Evolutionary conservation across 1,139 yeast genomes (phyloP).

Genomic region (Suhomyces kunorum): DNA sequence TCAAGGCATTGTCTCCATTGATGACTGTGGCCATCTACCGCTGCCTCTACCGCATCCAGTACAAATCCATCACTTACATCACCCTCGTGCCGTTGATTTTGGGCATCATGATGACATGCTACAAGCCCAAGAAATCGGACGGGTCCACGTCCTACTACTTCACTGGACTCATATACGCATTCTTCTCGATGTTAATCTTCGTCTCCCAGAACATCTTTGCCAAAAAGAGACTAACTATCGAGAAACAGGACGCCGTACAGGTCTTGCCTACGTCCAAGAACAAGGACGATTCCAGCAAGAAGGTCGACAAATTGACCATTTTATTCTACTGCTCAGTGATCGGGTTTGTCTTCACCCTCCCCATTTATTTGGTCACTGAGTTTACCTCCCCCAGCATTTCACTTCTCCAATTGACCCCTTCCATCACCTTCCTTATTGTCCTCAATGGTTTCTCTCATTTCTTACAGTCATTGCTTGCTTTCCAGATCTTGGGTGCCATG

Average conservation of each 20-base stretch:
- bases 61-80: slow-evolving; percentile 65
- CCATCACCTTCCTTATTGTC: slow-evolving; percentile 39
- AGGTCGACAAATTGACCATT: slow-evolving; percentile 79
- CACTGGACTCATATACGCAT: slow-evolving; percentile 72
- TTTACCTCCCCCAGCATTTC: slow-evolving; percentile 40
- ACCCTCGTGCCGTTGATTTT: slow-evolving; percentile 73
- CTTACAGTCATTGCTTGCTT: slow-evolving; percentile 81
- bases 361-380: slow-evolving; percentile 73
- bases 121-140: slow-evolving; percentile 35
- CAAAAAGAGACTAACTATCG: slow-evolving; percentile 68
- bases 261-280: slow-evolving; percentile 31
- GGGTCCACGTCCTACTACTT: slow-evolving; percentile 37
- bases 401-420: slow-evolving; percentile 35
- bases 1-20: slow-evolving; percentile 86
- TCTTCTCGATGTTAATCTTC: slow-evolving; percentile 79
- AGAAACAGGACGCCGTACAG: slow-evolving; percentile 19
- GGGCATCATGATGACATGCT: slow-evolving; percentile 87
- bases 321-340: slow-evolving; percentile 79
- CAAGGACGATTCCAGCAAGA: slow-evolving; percentile 21
- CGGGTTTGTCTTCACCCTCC: slow-evolving; percentile 78
- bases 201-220: slow-evolving; percentile 92
- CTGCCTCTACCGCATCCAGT: slow-evolving; percentile 55
- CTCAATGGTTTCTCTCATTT: slow-evolving; percentile 81
- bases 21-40: slow-evolving; percentile 83
- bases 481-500: slow-evolving; percentile 81